Conservation (phyloP, 2,329 filamentous ascomycete species). For the Ascochyta clinopodiicola region DNA sequence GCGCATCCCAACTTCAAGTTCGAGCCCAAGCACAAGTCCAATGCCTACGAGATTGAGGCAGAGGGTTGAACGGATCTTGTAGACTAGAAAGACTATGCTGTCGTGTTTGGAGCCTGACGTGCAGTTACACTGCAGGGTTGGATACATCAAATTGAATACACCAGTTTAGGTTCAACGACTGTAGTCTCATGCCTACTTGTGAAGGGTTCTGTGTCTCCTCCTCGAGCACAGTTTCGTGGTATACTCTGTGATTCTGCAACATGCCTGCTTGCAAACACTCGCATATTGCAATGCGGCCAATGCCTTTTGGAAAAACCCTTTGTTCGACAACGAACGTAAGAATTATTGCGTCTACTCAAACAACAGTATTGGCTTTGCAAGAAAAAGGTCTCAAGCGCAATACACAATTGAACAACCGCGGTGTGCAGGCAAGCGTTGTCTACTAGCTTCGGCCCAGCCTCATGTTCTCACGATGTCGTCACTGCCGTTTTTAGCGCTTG, state of each 20-base stretch:
- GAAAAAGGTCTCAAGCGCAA: not conserved
- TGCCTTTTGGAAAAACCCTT: too few species aligned
- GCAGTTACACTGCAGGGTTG: not conserved
- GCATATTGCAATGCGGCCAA: too few species aligned
- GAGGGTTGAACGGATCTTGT: slow-evolving; percentile 35
- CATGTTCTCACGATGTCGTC: slow-evolving; percentile 15
- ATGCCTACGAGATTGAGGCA: slow-evolving; percentile 79
- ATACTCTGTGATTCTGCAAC: too few species aligned
- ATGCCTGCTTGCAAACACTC: too few species aligned
- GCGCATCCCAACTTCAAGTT: slow-evolving; percentile 91
- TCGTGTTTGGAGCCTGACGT: not conserved
- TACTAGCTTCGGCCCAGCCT: not conserved
- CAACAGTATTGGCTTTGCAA: too few species aligned
- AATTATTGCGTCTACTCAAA: too few species aligned
- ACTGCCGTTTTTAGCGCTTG: slow-evolving; percentile 8
- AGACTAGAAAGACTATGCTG: not conserved
- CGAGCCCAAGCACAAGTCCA: slow-evolving; percentile 96
- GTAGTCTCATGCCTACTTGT: not conserved
- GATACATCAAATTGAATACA: not conserved
- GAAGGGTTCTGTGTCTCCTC: not conserved
- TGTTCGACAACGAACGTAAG: too few species aligned
- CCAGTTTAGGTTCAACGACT: not conserved
- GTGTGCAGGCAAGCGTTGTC: not conserved
- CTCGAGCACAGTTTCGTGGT: too few species aligned
- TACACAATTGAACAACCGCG: not conserved